Conservation (phyloP, 2,329 filamentous ascomycete species). For the Laburnicola sp. region DNA sequence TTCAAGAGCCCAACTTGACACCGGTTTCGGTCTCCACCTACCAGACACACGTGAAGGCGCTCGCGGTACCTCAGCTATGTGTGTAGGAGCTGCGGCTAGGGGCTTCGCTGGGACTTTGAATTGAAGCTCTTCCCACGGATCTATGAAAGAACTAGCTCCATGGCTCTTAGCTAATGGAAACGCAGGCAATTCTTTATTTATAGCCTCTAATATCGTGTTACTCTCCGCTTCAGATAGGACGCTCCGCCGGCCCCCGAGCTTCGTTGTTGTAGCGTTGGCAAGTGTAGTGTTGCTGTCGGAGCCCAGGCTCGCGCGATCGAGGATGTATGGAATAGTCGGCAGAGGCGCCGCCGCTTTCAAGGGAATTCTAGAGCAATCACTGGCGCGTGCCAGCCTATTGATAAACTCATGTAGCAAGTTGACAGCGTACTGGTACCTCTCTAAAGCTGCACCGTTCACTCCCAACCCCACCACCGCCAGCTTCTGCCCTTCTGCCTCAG, state of each 20-base stretch:
- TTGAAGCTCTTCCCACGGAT: neutral
- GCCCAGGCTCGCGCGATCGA: neutral
- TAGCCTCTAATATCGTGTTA: neutral
- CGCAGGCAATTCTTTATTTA: neutral
- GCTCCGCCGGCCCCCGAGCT: too few relatives aligned
- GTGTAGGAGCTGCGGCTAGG: too few relatives aligned
- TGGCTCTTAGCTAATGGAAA: neutral
- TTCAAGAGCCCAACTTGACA: slow-evolving; percentile 13
- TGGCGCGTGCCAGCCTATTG: slow-evolving; percentile 7
- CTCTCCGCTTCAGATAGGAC: neutral
- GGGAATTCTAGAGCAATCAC: neutral
- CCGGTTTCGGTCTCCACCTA: neutral
- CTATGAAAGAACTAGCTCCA: neutral
- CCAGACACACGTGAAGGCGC: too few relatives aligned
- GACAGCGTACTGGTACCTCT: slow-evolving; percentile 8
- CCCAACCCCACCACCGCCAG: neutral
- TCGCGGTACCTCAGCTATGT: too few relatives aligned
- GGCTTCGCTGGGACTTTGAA: too few relatives aligned
- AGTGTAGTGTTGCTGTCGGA: neutral
- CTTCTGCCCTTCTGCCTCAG: neutral
- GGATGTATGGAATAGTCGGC: neutral
- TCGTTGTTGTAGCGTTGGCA: neutral
- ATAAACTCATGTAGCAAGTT: slow-evolving; percentile 16
- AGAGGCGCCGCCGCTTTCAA: too few relatives aligned
- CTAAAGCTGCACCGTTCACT: neutral